Conservation (phyloP, 495 filamentous ascomycete species). For the Articulospora tetracladia region DNA sequence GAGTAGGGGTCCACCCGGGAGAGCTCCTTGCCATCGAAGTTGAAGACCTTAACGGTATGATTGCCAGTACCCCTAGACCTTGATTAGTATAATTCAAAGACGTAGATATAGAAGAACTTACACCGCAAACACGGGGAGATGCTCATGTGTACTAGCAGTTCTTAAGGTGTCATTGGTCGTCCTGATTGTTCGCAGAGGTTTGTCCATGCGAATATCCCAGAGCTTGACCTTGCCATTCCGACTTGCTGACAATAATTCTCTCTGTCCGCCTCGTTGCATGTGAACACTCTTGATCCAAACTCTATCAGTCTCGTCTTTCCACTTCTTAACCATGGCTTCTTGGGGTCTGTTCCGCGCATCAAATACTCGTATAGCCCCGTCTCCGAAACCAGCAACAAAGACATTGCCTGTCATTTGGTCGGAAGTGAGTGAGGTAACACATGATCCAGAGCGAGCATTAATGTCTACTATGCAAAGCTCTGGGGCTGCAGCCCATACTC, state of each 20-base stretch:
- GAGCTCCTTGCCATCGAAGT: conserved; percentile 72
- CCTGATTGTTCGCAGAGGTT: conserved; percentile 65
- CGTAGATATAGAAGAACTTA: conserved; percentile 45
- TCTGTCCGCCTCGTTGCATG: conserved; percentile 91
- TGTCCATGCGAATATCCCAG: conserved; percentile 90
- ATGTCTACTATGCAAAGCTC: conserved; percentile 95
- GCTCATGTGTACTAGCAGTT: conserved; percentile 90
- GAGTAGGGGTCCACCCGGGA: conserved; percentile 84
- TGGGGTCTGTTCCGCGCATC: conserved; percentile 79
- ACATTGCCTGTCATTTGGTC: conserved; percentile 96
- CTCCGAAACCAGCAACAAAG: conserved; percentile 93
- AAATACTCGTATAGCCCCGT: conserved; percentile 93
- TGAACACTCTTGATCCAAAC: conserved; percentile 94
- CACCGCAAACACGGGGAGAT: conserved; percentile 94
- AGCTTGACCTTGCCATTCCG: conserved; percentile 89
- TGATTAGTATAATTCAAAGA: conserved; percentile 17
- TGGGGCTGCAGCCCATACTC: conserved; percentile 90
- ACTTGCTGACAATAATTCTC: conserved; percentile 84
- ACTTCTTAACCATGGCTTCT: conserved; percentile 87
- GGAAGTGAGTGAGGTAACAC: conserved; percentile 91
- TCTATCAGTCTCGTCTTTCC: conserved; percentile 80
- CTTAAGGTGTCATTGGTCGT: conserved; percentile 76
- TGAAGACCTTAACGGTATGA: conserved; percentile 88
- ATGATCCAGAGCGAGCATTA: conserved; percentile 89
- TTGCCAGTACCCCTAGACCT: conserved; percentile 71